phyloP scores from a whole-genome alignment of 768 basidiomycete species.

The Russula virescens region DNA sequence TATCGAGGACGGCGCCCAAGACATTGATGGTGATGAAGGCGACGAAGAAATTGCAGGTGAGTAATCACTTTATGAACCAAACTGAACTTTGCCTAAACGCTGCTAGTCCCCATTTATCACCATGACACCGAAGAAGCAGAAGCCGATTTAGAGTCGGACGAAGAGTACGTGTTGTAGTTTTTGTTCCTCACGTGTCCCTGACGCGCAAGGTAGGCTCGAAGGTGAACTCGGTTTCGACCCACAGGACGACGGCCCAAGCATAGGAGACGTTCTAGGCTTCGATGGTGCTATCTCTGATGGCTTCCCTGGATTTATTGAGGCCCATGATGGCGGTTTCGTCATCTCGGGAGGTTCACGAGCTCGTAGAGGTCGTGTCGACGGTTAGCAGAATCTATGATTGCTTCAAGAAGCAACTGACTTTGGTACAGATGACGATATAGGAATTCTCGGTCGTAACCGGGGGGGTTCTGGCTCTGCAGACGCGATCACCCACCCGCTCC shows the following conservation, averaged over 20 bases:
- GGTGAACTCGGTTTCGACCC: constrained; percentile 33
- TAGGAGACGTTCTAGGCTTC: constrained; percentile 23
- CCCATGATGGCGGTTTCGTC: constrained; percentile 20
- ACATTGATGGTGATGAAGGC: constrained; percentile 34
- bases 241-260: constrained; percentile 26
- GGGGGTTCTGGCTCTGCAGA: constrained; percentile 51
- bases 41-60: constrained; percentile 52
- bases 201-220: constrained; percentile 26
- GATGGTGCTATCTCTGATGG: constrained; percentile 20
- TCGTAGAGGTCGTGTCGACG: constrained; percentile 21
- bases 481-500: constrained; percentile 74
- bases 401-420: not conserved
- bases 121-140: constrained; percentile 58
- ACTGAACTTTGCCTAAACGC: not conserved
- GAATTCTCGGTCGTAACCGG: constrained; percentile 60
- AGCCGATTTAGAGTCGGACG: constrained; percentile 58
- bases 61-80: constrained; percentile 12
- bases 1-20: constrained; percentile 33
- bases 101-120: constrained; percentile 31
- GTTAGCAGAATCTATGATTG: constrained; percentile 4
- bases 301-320: constrained; percentile 25
- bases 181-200: not conserved
- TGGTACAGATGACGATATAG: constrained; percentile 44
- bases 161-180: constrained; percentile 41
- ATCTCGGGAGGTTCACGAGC: constrained; percentile 21